phyloP scores from a whole-genome alignment of 164 flowering plant genomes.

The Chimonanthus praecox region DNA sequence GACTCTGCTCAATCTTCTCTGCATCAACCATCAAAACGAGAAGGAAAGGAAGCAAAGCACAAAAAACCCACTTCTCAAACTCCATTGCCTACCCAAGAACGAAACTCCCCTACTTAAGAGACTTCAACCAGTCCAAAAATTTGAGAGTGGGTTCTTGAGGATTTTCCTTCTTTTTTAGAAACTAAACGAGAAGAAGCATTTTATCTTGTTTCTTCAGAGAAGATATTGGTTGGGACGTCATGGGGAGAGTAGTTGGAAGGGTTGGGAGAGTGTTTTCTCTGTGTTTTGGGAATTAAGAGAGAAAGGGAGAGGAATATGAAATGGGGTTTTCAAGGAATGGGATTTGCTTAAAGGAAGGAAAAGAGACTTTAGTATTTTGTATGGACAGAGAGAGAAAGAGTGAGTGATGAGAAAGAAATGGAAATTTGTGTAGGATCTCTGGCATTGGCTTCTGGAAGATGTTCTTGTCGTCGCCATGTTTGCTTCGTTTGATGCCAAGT shows the following conservation, averaged over 20 bases:
- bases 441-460: background rate
- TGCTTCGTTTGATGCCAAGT: conserved; percentile 17
- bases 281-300: conserved; percentile 3
- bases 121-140: background rate
- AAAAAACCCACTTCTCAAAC: conserved; percentile 5
- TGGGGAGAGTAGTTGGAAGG: conserved; percentile 11
- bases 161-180: conserved; percentile 7
- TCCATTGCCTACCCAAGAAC: background rate
- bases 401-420: conserved; percentile 2
- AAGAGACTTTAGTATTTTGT: background rate
- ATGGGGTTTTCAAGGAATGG: background rate
- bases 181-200: conserved; percentile 1
- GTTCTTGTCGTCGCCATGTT: background rate
- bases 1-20: conserved; percentile 26
- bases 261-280: conserved; percentile 17
- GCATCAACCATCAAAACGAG: conserved; percentile 20
- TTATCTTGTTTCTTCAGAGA: background rate
- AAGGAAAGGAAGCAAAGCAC: background rate
- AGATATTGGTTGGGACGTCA: conserved; percentile 16
- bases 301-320: conserved; percentile 6
- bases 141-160: background rate
- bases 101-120: background rate
- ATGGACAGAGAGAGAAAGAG: background rate
- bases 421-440: conserved; percentile 3
- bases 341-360: conserved; percentile 22